Base-by-base conservation (phyloP, 345 rosid species). In the Anastatica hierochuntica region DNA sequence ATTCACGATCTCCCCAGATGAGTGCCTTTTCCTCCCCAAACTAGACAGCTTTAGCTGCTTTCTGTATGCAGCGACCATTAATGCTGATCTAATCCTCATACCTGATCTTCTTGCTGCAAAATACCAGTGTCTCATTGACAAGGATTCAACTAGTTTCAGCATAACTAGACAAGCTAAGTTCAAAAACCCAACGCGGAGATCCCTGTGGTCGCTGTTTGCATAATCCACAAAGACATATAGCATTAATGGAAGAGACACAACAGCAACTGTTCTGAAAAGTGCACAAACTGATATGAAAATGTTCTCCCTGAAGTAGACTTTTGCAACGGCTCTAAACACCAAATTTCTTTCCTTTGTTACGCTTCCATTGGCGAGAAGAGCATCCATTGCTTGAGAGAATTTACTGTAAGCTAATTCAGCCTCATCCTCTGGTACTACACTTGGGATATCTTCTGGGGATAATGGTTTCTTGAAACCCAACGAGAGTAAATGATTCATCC, bases 1-100 rank as follows among this genome's bases (percentile, higher is more conserved):
- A 43, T 84, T 88, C 60, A 78, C 82, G 46, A 84, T 78, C 72
- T 88, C 90, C 0, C 94, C 94, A 1, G 84, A 60, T 13, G 94
- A 80, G 66, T 78, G 94, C 14, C 76, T 76, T 61, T 49, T 76
- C 63, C 94, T 74, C 49, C 83, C 90, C 2, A 62, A 23, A 64
- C 78, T 80, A 0, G 94, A 88, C 27, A 84, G 74, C 72, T 71
- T 80, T 6, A 82, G 70, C 74, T 75, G 90, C 73, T 84, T 80
- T 35, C 58, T 66, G 14, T 78, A 82, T 7, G 80, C 60, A 45
- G 86, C 88, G 14, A 76, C 85, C 85, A 82, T 80, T 16, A 88
- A 31, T 3, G 81, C 79, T 18, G 94, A 88, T 67, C 90, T 82
- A 62, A 88, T 76, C 49, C 73, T 76, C 96, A 82, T 65, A 37